phyloP scores from a whole-genome alignment of 1,139 yeast genomes.

The Meyerozyma athensensis region DNA sequence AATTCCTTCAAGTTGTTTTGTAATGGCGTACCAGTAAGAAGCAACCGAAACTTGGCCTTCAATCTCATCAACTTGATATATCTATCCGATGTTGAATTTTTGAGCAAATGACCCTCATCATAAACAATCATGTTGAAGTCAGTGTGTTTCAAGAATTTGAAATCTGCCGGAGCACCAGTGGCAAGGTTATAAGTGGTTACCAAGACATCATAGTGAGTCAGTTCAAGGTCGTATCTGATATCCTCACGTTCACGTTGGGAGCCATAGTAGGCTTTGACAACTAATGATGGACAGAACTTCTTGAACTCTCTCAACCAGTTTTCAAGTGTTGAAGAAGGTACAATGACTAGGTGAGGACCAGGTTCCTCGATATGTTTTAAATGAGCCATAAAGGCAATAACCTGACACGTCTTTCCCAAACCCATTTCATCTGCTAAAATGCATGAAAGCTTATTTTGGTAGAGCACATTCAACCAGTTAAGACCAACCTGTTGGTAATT shows the following conservation, averaged over 20 bases:
- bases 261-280: slow-evolving; percentile 92
- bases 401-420: slow-evolving; percentile 93
- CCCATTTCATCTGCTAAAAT: slow-evolving; percentile 99
- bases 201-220: slow-evolving; percentile 75
- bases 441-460: slow-evolving; percentile 76
- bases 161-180: slow-evolving; percentile 79
- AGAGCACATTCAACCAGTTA: slow-evolving; percentile 84
- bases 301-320: slow-evolving; percentile 95
- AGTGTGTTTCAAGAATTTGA: slow-evolving; percentile 67
- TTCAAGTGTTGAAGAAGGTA: slow-evolving; percentile 94
- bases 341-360: slow-evolving; percentile 83
- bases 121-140: slow-evolving; percentile 85
- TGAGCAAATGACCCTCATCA: slow-evolving; percentile 96
- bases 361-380: slow-evolving; percentile 49
- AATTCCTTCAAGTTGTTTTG: slow-evolving; percentile 89
- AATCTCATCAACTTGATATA: slow-evolving; percentile 81
- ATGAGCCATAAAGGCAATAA: slow-evolving; percentile 86
- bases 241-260: slow-evolving; percentile 80
- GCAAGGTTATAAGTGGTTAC: slow-evolving; percentile 94
- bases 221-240: slow-evolving; percentile 63
- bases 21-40: slow-evolving; percentile 94
- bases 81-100: slow-evolving; percentile 84
- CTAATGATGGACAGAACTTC: slow-evolving; percentile 77
- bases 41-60: slow-evolving; percentile 71
- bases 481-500: slow-evolving; percentile 93